phyloP scores from a whole-genome alignment of 2,329 filamentous ascomycete species.

The Cryphonectria nitschkei region DNA sequence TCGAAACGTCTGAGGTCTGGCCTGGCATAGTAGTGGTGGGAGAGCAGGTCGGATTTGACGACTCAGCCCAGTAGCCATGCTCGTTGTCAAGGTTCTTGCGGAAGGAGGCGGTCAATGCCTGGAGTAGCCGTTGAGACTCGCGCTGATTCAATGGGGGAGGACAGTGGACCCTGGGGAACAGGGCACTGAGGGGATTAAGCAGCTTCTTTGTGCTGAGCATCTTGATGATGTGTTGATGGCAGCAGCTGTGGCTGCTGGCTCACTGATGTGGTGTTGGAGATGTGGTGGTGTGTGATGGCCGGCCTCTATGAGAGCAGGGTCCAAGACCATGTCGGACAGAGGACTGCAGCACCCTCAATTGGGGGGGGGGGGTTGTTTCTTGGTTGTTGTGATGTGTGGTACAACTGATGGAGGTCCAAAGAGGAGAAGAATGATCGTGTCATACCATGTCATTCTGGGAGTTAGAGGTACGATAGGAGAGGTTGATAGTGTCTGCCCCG shows the following conservation, averaged over 20 bases:
- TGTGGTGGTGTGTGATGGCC: not conserved
- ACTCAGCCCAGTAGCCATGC: constrained; percentile 50
- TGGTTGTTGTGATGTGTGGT: not conserved
- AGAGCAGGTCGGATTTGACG: constrained; percentile 15
- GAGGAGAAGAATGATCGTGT: not conserved
- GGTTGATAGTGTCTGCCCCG: not conserved
- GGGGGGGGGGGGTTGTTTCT: not conserved
- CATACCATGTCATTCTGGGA: constrained; percentile 1
- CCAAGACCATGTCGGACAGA: not conserved
- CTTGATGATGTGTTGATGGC: constrained; percentile 16
- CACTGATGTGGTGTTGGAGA: not conserved
- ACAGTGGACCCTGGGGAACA: constrained; percentile 54
- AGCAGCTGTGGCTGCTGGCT: not conserved
- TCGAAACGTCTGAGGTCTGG: constrained; percentile 23
- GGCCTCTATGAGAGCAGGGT: not conserved
- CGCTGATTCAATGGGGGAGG: constrained; percentile 54
- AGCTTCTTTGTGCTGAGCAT: constrained; percentile 42
- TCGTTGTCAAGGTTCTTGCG: constrained; percentile 61
- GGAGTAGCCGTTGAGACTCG: constrained; percentile 59
- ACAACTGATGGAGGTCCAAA: not conserved
- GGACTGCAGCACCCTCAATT: not conserved
- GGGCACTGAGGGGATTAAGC: constrained; percentile 44
- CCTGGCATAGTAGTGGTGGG: constrained; percentile 25
- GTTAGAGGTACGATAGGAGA: not conserved
- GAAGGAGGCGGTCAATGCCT: constrained; percentile 60